Percentiles rank a stretch among this genome's conserved stretches.
Evolutionary conservation across 371 early-diverging fungal species (phyloP).

Genomic region (Vairimorpha apis): DNA sequence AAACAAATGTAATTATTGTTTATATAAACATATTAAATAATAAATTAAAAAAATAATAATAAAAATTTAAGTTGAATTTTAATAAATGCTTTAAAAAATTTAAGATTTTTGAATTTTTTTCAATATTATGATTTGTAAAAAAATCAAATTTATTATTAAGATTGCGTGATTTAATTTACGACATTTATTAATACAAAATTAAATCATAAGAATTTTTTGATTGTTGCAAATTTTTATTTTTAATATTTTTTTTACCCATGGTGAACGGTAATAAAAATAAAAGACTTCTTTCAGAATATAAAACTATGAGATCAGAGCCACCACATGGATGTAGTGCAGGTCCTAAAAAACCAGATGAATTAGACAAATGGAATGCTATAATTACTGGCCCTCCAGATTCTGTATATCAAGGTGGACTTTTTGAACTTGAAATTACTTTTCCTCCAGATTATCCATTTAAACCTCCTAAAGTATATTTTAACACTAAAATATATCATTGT

Average conservation of each 20-base stretch:
- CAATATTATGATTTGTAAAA: too few species aligned
- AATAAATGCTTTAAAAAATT: too few species aligned
- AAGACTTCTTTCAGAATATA: slow-evolving; percentile 67
- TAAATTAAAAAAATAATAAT: too few species aligned
- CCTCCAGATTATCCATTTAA: slow-evolving; percentile 90
- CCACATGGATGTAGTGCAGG: slow-evolving; percentile 67
- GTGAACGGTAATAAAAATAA: slow-evolving; percentile 37
- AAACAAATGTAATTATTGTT: too few species aligned
- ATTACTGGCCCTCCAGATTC: slow-evolving; percentile 69
- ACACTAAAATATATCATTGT: slow-evolving; percentile 80
- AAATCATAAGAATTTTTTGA: too few species aligned
- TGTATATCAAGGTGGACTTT: slow-evolving; percentile 80
- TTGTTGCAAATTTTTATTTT: not conserved
- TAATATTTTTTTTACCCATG: slow-evolving; percentile 1
- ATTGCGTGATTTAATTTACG: too few species aligned
- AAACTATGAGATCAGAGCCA: slow-evolving; percentile 68
- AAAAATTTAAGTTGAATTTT: too few species aligned
- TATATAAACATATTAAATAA: too few species aligned
- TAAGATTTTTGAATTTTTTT: too few species aligned
- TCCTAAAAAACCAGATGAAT: slow-evolving; percentile 67
- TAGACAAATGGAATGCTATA: slow-evolving; percentile 72
- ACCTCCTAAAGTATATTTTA: slow-evolving; percentile 88
- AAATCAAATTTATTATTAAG: too few species aligned
- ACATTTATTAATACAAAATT: too few species aligned
- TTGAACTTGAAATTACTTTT: slow-evolving; percentile 78